Conservation (phyloP, 305 asterid genomes). For the Nicotiana rustica region DNA sequence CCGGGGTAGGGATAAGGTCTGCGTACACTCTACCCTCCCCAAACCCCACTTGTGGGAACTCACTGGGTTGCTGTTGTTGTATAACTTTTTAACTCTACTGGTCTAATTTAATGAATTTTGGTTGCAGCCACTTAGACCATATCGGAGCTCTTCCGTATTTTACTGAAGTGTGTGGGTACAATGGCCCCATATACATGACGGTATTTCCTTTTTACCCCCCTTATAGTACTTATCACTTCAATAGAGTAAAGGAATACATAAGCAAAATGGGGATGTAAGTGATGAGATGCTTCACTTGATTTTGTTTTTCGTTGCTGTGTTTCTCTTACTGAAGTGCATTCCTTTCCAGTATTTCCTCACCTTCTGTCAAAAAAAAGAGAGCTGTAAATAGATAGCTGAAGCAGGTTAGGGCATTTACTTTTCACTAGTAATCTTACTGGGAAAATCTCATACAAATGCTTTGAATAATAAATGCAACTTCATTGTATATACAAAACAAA, state of each 20-base stretch:
- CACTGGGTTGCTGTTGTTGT: no score
- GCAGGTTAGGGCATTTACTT: constrained; percentile 14
- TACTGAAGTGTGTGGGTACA: constrained; percentile 90
- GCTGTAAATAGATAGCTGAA: background rate
- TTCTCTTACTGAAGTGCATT: background rate
- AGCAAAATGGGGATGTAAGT: background rate
- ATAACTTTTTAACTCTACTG: background rate
- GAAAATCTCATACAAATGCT: background rate
- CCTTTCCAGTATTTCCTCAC: background rate
- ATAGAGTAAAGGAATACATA: background rate
- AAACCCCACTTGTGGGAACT: no score
- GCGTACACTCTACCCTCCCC: no score
- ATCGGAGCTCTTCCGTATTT: constrained; percentile 96
- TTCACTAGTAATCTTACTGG: constrained; percentile 11
- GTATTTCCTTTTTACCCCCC: constrained; percentile 43
- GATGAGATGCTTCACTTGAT: background rate
- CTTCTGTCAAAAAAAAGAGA: background rate
- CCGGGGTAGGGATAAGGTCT: no score
- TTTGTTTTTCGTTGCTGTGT: constrained; percentile 14
- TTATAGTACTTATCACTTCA: background rate
- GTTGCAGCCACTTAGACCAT: constrained; percentile 81
- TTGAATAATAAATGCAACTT: background rate
- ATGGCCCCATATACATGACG: constrained; percentile 98
- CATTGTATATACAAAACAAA: background rate
- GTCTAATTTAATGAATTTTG: constrained; percentile 28